Percentiles rank a stretch among this genome's conserved stretches.
Conservation (phyloP, 192 early-diverging fungal species). For the Gaertneriomyces sp. region DNA sequence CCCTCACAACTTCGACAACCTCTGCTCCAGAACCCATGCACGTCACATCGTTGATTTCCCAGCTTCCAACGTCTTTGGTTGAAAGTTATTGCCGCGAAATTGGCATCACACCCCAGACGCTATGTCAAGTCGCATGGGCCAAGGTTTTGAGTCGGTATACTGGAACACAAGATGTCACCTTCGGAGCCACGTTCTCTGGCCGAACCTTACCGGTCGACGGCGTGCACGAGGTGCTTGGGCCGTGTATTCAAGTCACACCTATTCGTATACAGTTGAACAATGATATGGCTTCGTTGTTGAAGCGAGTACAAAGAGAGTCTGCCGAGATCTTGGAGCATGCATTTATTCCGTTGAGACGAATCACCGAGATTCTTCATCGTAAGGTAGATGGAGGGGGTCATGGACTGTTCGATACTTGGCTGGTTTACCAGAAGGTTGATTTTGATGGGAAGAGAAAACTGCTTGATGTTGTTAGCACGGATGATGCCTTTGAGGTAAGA, state of each 20-base stretch:
- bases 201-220: not conserved
- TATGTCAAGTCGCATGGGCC: constrained; percentile 8
- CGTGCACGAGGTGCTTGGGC: not conserved
- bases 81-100: not conserved
- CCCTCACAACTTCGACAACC: not conserved
- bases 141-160: constrained; percentile 6
- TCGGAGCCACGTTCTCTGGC: not conserved
- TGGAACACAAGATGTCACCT: not conserved
- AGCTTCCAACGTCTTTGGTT: not conserved
- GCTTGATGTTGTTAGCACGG: not conserved
- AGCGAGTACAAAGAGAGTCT: not conserved
- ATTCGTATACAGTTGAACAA: not conserved
- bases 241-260: constrained; percentile 4
- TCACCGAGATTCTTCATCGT: not conserved
- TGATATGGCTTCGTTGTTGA: not conserved
- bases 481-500: constrained; percentile 3
- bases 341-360: constrained; percentile 1
- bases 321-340: not conserved
- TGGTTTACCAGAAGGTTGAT: constrained; percentile 9
- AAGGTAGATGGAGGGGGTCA: constrained; percentile 1
- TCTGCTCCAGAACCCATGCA: not conserved
- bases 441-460: too few relatives aligned
- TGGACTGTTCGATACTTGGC: constrained; percentile 5
- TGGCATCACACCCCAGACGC: not conserved
- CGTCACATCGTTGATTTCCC: not conserved